Percentiles rank a stretch among this genome's conserved stretches.
Conservation (phyloP, 139 green algal species). For the Micractinium sp. region DNA sequence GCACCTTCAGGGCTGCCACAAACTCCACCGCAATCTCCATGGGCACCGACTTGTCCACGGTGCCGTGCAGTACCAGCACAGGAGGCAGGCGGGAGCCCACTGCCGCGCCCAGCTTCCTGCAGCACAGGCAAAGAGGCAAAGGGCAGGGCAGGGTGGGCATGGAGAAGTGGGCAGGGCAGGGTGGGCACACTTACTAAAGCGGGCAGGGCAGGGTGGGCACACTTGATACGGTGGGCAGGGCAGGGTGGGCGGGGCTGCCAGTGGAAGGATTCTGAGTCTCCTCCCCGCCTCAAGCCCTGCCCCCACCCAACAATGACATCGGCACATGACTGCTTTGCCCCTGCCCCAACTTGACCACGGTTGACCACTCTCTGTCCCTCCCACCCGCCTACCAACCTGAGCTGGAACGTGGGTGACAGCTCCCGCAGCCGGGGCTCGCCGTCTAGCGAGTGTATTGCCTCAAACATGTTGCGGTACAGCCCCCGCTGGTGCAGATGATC, state of each 20-base stretch:
- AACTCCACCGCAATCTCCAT: slow-evolving; percentile 67
- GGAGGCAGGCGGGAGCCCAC: slow-evolving; percentile 52
- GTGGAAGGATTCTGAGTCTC: too few species aligned
- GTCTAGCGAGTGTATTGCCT: slow-evolving; percentile 60
- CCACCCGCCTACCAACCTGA: slow-evolving; percentile 19
- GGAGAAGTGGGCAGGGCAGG: too few species aligned
- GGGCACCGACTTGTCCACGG: slow-evolving; percentile 78
- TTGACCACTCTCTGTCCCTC: not conserved
- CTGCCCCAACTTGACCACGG: too few species aligned
- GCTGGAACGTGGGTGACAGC: slow-evolving; percentile 71
- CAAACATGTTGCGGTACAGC: slow-evolving; percentile 75
- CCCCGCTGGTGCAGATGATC: slow-evolving; percentile 84
- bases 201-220: not conserved
- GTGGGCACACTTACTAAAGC: too few species aligned
- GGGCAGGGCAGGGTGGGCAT: too few species aligned
- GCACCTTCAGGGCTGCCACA: slow-evolving; percentile 60
- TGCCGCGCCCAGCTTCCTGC: slow-evolving; percentile 26
- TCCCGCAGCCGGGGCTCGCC: slow-evolving; percentile 55
- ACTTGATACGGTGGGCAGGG: too few species aligned
- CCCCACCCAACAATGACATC: too few species aligned
- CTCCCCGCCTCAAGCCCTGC: too few species aligned
- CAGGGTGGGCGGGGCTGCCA: too few species aligned
- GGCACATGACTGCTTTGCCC: too few species aligned
- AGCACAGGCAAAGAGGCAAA: not conserved
- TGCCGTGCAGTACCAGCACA: slow-evolving; percentile 86